phyloP scores from a whole-genome alignment of 371 early-diverging fungal genomes.

The Mortierella sp. region DNA sequence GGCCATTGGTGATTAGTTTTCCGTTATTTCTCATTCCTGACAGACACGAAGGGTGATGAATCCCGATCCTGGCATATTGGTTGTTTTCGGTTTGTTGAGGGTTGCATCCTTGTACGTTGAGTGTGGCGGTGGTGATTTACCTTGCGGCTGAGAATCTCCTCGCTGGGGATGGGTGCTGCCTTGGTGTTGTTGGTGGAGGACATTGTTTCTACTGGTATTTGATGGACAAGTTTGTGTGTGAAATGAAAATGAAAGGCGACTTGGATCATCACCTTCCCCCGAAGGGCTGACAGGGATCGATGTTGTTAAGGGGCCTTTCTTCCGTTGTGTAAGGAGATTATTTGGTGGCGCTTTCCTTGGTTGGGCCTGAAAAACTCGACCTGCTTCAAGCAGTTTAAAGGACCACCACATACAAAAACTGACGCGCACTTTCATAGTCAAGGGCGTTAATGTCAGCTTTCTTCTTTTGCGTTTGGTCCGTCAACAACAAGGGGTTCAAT shows the following conservation, averaged over 20 bases:
- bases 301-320: not conserved
- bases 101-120: not conserved
- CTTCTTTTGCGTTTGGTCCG: too few relatives aligned
- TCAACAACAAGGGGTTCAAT: too few relatives aligned
- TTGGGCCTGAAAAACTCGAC: not conserved
- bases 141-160: slow-evolving; percentile 55
- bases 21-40: not conserved
- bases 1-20: not conserved
- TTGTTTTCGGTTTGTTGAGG: not conserved
- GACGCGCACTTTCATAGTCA: too few relatives aligned
- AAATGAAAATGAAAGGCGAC: not conserved
- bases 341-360: not conserved
- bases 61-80: not conserved
- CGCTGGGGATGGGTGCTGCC: slow-evolving; percentile 32
- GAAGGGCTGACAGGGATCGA: not conserved
- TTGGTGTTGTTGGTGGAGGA: slow-evolving; percentile 30
- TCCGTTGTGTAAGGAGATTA: not conserved
- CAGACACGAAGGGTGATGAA: not conserved
- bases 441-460: too few relatives aligned
- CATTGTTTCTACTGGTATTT: not conserved
- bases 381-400: too few relatives aligned
- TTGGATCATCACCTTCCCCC: slow-evolving; percentile 5
- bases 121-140: slow-evolving; percentile 9
- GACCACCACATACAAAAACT: too few relatives aligned
- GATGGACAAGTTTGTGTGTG: too few relatives aligned